A percentile compares a stretch with the other conserved stretches of the same genome.
Conservation (phyloP, 305 asterid genomes). For the Fraxinus xanthoxyloides region DNA sequence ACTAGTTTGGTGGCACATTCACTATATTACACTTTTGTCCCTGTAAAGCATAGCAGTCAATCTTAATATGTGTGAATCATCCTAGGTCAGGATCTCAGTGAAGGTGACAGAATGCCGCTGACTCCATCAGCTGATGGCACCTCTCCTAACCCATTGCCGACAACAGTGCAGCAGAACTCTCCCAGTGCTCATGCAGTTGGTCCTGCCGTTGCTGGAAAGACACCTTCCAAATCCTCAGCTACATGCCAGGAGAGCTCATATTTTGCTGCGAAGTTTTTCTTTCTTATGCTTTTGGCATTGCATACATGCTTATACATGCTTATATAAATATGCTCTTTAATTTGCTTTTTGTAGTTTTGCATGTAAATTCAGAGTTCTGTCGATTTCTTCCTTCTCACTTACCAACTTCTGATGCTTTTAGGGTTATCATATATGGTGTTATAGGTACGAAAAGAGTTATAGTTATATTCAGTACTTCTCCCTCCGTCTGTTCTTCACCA, state of each 20-base stretch:
- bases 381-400: conserved; percentile 7
- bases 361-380: conserved; percentile 39
- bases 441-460: conserved; percentile 18
- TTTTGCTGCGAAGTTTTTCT: conserved; percentile 32
- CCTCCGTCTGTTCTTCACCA: conserved; percentile 9
- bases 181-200: conserved; percentile 54
- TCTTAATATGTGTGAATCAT: conserved; percentile 2
- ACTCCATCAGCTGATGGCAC: conserved; percentile 49
- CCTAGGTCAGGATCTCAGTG: conserved; percentile 60
- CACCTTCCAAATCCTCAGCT: conserved; percentile 54
- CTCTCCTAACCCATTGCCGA: conserved; percentile 62
- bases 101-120: conserved; percentile 35
- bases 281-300: conserved; percentile 31
- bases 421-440: conserved; percentile 33
- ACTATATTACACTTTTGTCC: not conserved
- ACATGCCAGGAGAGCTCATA: conserved; percentile 23
- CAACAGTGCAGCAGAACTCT: conserved; percentile 58
- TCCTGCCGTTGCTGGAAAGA: conserved; percentile 67
- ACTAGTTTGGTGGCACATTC: not conserved
- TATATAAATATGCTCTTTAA: not conserved
- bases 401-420: conserved; percentile 22
- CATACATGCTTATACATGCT: conserved; percentile 25
- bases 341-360: not conserved
- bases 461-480: conserved; percentile 17
- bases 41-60: not conserved